Evolutionary conservation across 306 rosid genomes (phyloP), one percentile per base, ranked within the genome.

Genomic region (Dalbergia cochinchinensis): DNA sequence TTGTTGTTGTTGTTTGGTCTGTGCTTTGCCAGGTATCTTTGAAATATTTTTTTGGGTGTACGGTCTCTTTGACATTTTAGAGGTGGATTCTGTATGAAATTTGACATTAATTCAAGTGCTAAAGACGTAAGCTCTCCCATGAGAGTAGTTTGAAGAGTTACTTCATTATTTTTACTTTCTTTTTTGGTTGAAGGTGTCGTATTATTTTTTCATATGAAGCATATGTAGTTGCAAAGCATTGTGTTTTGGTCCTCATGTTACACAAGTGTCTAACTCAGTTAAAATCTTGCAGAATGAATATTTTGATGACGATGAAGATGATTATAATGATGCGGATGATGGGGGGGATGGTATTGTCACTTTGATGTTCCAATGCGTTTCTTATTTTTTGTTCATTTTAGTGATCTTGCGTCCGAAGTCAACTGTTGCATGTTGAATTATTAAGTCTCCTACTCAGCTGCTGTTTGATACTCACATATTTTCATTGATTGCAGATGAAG

Each of bases 261-360:
- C 54, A 61, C 3, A 37, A 33, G 41, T 74, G 18, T 69, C 78
- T 57, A 60, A 78, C 83, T 41, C 54, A 22, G 61, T 42, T 75
- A 20, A 70, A 66, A 59, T 79, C 53, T 65, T 84, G 92, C 88
- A 86, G 92, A 82, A 79, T 74, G 82, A 47, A 48, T 48, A 86
- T 80, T 80, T 74, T 63, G 94, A 90, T 45, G 94, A 90, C 6
- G 91, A 90, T 37, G 94, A 90, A 1, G 94, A 90, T 20, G 79
- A 61, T 48, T 85, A 34, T 72, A 82, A 74, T 80, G 77, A 50
- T 60, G 64, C 16, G 26, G 87, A 80, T 15, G 87, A 75, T 1
- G 90, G 88, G 16, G 90, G 88, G 16, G 39, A 63, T 19, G 94
- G 90, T 90, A 84, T 14, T 80, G 16, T 63, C 79, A 67, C 55